Evolutionary conservation across 495 filamentous ascomycete species (phyloP), one percentile per base, ranked within the genome.

Genomic region (Glarea lozoyensis): DNA sequence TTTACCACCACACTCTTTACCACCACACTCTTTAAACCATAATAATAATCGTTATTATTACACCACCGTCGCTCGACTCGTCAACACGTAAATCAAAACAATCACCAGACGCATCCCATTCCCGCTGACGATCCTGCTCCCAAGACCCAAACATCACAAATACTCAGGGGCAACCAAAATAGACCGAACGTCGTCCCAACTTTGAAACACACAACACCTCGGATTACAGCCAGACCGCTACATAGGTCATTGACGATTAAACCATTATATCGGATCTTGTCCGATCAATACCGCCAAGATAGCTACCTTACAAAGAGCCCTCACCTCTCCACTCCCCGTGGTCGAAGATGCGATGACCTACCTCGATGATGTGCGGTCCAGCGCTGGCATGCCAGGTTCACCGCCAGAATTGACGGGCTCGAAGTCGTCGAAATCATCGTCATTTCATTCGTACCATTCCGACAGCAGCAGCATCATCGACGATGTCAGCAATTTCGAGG

Each of bases 361-460:
- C 56, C 62, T 62, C 48, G 57, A 66, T 49, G 56, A 64, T 47
- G 67, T 68, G 30, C 50, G 60, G 60, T 55, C 61, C 52, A 56
- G 58, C 32, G 30, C 49, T 40, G 66, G 68, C 22, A 69, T 74
- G 52, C 86, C 86, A 30, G 79, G 76, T 56, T 92, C 86, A 46
- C 86, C 87, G 30, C 88, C 88, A 47, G 84, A 85, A 46, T 72
- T 94, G 57, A 86, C 81, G 48, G 75, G 78, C 37, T 93, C 87
- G 32, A 90, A 86, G 56, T 92, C 86, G 43, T 93, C 86, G 43
- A 92, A 93, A 24, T 92, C 86, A 12, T 92, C 88, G n/a, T 56
- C 54, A 19, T 80, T 88, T 46, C 80, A 79, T 50, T 84, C 82
- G 11, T 78, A 83, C 20, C 75, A 78, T 34, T 81, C 81, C 31